Base-by-base conservation (phyloP, 1,284 basidiomycete genomes). In the Ustilago esculenta region DNA sequence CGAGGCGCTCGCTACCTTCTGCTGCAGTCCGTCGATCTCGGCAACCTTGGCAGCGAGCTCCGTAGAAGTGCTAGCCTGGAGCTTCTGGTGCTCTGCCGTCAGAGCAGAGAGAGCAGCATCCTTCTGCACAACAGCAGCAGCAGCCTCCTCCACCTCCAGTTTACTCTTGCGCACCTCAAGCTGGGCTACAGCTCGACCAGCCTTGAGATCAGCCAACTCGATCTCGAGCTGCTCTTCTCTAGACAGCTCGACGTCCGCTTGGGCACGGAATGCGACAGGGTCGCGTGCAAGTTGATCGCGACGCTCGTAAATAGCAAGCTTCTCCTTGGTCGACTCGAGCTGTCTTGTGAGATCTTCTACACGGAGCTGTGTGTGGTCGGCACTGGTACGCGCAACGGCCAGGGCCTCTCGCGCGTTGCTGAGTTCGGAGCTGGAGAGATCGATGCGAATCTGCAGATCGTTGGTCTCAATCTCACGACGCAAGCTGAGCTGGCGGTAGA, bases 271-370 rank as follows among this genome's bases (percentile, higher is more conserved):
- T 0, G 57, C 57, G 14, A 55, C 41, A 2, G 68, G 63, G 33
- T 71, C 68, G n/a, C 68, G 61, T 15, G 63, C 48, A 20, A 65
- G 53, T 52, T 65, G 57, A 20, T 71, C 67, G 41, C 90, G 85
- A 20, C 91, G 87, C 79, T 94, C 92, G 73, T 92, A 94, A 2
- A 94, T 90, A 4, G 90, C 85, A 21, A 94, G 86, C 82, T 92
- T 92, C 84, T 92, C 91, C 50, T 89, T 87, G 57, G 89, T 88
- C 32, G 90, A 89, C 64, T 90, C 88, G 9, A 92, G 82, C 71
- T 91, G 89, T 41, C 87, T 86, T 5, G 85, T 84, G 15, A 94
- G 84, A 34, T 91, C 89, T 18, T 88, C 87, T 3, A 90, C 86
- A 25, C 90, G 89, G 60, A 89, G 87, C 78, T 92, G 88, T 11